These are phyloP conservation scores for Cladosporium sp. DNA, from an alignment of 2,329 filamentous ascomycete species.

Conservation along the genomic window DNA sequence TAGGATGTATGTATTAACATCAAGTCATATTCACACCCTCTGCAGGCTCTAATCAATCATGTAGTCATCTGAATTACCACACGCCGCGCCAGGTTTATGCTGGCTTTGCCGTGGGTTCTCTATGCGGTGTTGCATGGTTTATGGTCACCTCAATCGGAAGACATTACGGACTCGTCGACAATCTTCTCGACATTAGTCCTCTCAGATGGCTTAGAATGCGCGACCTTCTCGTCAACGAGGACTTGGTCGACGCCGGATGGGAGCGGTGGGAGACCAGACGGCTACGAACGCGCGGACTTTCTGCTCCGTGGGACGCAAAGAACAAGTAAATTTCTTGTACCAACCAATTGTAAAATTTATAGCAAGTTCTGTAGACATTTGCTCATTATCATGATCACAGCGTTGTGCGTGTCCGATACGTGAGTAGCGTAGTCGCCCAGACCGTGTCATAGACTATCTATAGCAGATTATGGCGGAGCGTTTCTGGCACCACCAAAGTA, in stretches of 20 bases:
- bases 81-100: constrained; percentile 82
- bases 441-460: too few relatives aligned
- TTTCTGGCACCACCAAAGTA: too few relatives aligned
- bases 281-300: neutral
- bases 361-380: too few relatives aligned
- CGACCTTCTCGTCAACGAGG: constrained; percentile 82
- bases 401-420: too few relatives aligned
- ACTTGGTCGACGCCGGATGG: constrained; percentile 88
- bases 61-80: constrained; percentile 69
- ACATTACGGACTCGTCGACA: constrained; percentile 64
- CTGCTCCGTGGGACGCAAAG: neutral
- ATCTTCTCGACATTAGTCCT: constrained; percentile 64
- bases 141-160: constrained; percentile 62
- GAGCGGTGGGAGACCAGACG: constrained; percentile 68
- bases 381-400: too few relatives aligned
- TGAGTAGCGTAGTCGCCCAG: too few relatives aligned
- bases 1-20: constrained; percentile 61
- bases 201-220: constrained; percentile 67
- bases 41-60: neutral
- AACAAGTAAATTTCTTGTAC: neutral
- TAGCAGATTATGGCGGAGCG: too few relatives aligned
- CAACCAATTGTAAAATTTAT: neutral
- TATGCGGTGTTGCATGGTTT: constrained; percentile 78
- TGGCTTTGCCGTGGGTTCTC: constrained; percentile 65
- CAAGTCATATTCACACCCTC: neutral